phyloP scores from a whole-genome alignment of 768 basidiomycete species.

The Coprinopsis marcescibilis region DNA sequence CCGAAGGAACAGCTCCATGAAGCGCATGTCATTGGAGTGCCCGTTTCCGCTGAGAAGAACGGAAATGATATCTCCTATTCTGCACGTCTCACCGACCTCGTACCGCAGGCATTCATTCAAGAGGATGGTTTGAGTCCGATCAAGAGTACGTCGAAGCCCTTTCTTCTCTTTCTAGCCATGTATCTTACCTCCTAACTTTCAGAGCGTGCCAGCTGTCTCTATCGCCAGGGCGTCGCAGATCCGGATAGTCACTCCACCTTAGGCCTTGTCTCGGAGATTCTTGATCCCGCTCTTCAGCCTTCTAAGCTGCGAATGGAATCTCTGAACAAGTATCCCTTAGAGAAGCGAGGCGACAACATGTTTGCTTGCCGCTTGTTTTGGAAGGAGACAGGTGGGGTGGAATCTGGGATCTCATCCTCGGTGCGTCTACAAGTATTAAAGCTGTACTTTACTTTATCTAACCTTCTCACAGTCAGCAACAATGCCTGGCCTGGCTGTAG shows the following conservation, averaged over 20 bases:
- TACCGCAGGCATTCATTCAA: not conserved
- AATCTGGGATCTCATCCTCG: not conserved
- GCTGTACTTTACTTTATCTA: not conserved
- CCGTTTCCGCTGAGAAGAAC: not conserved
- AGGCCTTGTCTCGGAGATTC: not conserved
- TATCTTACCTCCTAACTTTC: not conserved
- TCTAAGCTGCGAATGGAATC: not conserved
- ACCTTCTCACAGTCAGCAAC: no score
- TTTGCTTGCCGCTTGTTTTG: conserved; percentile 1
- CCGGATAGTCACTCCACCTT: conserved; percentile 1
- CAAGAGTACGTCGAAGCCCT: conserved; percentile 1
- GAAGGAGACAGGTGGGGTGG: not conserved
- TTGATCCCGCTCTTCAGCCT: not conserved
- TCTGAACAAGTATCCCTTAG: conserved; percentile 1
- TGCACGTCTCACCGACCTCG: not conserved
- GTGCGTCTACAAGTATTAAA: not conserved
- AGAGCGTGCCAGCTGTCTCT: not conserved
- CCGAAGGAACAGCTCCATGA: not conserved
- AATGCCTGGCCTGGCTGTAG: no score
- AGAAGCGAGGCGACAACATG: not conserved
- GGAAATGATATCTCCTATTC: not conserved
- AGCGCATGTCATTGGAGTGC: not conserved
- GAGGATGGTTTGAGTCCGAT: not conserved
- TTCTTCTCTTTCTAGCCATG: not conserved
- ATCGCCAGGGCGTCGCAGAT: not conserved